Percentiles rank a stretch among this genome's conserved stretches.
Conservation (phyloP, 2,329 filamentous ascomycete genomes). For the Cryphonectria japonica region DNA sequence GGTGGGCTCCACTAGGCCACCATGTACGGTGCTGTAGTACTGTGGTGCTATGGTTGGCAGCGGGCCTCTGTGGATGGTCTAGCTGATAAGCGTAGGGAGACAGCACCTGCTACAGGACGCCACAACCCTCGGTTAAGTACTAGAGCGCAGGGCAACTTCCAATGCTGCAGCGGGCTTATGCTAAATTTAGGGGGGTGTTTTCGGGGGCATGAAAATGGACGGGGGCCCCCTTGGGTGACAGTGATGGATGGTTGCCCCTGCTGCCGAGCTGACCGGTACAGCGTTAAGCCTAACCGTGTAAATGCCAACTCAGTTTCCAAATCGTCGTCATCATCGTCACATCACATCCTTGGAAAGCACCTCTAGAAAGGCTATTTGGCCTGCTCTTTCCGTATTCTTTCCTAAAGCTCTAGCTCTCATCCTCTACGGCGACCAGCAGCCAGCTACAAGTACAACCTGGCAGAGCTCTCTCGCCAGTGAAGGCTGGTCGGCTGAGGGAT, state of each 20-base stretch:
- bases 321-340: neutral
- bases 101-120: neutral
- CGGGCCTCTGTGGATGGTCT: neutral
- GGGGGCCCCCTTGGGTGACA: neutral
- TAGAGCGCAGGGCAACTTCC: neutral
- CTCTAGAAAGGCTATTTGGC: neutral
- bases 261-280: neutral
- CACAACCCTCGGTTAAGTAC: neutral
- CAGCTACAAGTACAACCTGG: neutral
- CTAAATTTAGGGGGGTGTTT: neutral
- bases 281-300: neutral
- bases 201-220: neutral
- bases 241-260: neutral
- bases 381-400: neutral
- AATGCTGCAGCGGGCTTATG: neutral
- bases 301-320: neutral
- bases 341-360: neutral
- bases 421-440: neutral
- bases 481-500: slow-evolving; percentile 2
- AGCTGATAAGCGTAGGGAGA: neutral
- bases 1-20: neutral
- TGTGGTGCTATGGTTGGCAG: neutral
- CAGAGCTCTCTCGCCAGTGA: neutral
- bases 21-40: neutral
- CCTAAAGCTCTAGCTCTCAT: neutral